A percentile compares a stretch with the other conserved stretches of the same genome.
These are phyloP conservation scores for Cantharellus cinnabarinus DNA, from an alignment of 768 basidiomycete species.

Conservation along the genomic window DNA sequence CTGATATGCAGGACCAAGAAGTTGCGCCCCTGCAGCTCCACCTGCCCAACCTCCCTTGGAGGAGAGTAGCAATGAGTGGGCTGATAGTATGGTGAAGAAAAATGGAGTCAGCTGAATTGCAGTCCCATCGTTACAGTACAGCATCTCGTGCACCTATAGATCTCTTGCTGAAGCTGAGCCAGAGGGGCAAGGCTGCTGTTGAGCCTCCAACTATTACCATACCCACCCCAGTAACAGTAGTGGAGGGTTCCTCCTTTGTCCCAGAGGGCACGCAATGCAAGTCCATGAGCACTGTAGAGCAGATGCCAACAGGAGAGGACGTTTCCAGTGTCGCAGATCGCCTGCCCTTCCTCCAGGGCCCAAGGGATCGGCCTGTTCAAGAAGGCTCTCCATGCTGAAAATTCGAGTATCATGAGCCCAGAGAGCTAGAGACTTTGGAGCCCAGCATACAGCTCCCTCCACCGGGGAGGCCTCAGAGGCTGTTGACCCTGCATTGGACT, in stretches of 20 bases:
- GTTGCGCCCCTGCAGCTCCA: background rate
- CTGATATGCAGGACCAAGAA: too few relatives aligned
- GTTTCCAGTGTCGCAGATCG: too few relatives aligned
- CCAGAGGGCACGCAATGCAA: background rate
- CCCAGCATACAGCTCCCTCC: background rate
- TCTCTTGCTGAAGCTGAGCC: background rate
- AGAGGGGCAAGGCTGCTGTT: background rate
- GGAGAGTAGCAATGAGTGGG: background rate
- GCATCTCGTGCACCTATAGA: background rate
- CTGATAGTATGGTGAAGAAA: background rate
- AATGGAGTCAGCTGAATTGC: background rate
- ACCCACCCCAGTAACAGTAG: background rate
- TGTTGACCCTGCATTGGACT: constrained; percentile 6
- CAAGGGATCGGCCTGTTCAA: background rate
- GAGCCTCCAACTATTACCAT: background rate
- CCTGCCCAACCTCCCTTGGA: background rate
- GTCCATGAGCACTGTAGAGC: background rate
- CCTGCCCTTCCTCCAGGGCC: too few relatives aligned
- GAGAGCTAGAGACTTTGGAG: background rate
- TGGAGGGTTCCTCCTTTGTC: background rate
- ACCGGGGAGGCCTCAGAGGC: background rate
- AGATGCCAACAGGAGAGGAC: background rate
- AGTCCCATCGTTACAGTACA: background rate
- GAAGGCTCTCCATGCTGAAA: background rate
- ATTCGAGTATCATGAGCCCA: background rate